Evolutionary conservation across 192 early-diverging fungal species (phyloP).

Genomic region (Dispira simplex): DNA sequence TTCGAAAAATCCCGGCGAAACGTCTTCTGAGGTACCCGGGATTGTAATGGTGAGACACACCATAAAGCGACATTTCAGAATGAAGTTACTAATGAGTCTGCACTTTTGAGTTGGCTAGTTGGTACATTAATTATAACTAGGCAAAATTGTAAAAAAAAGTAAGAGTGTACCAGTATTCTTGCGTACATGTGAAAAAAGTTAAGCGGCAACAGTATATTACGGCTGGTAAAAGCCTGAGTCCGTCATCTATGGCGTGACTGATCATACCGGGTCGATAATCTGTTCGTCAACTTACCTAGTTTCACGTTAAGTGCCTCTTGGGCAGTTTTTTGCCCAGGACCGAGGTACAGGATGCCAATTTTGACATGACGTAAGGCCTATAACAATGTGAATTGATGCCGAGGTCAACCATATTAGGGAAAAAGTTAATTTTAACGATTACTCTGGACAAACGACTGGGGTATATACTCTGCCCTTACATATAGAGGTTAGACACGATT

Average conservation of each 20-base stretch:
- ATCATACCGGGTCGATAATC: too few relatives aligned
- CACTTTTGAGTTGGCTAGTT: background rate
- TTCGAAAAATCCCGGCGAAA: conserved; percentile 40
- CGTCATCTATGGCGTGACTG: too few relatives aligned
- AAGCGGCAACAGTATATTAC: background rate
- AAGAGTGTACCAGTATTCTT: background rate
- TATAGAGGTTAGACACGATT: background rate
- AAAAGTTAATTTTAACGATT: background rate
- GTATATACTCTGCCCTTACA: background rate
- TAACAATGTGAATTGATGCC: background rate
- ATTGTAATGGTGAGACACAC: background rate
- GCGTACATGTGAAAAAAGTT: background rate
- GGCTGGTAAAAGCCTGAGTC: too few relatives aligned
- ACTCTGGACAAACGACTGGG: background rate
- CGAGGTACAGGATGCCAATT: background rate
- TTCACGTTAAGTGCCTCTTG: background rate
- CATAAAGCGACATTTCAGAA: background rate
- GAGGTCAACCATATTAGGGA: background rate
- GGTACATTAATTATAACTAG: background rate
- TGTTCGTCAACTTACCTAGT: background rate
- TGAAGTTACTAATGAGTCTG: background rate
- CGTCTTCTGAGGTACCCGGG: conserved; percentile 18
- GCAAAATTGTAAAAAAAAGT: background rate
- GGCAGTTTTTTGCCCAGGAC: background rate
- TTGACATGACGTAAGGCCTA: background rate